A percentile compares a stretch with the other conserved stretches of the same genome.
phyloP scores from a whole-genome alignment of 2,329 filamentous ascomycete species.

The Talaromyces sp. region DNA sequence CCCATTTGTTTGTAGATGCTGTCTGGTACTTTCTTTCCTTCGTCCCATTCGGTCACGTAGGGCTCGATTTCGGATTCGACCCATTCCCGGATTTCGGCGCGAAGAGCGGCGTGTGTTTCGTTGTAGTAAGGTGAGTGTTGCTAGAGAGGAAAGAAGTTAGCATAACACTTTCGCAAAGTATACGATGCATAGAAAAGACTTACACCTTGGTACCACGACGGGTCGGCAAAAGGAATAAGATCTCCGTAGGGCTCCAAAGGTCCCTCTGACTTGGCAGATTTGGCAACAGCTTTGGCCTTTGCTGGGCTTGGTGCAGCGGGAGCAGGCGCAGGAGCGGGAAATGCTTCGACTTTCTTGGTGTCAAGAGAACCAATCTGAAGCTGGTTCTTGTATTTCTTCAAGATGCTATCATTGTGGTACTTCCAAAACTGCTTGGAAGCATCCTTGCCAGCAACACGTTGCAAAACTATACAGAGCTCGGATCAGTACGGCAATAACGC shows the following conservation, averaged over 20 bases:
- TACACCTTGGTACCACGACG: constrained; percentile 91
- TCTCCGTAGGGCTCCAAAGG: constrained; percentile 81
- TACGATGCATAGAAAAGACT: constrained; percentile 38
- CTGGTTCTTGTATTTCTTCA: constrained; percentile 62
- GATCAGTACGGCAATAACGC: background rate
- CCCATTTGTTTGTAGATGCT: constrained; percentile 96
- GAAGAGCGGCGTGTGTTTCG: constrained; percentile 85
- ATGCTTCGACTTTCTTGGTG: constrained; percentile 68
- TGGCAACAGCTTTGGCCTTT: constrained; percentile 55
- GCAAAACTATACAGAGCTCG: constrained; percentile 51
- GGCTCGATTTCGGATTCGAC: constrained; percentile 87
- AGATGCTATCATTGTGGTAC: constrained; percentile 60
- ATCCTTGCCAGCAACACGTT: constrained; percentile 65
- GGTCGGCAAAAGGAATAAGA: constrained; percentile 87
- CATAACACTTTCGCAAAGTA: constrained; percentile 14
- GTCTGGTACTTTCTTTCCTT: constrained; percentile 84
- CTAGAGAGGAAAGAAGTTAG: constrained; percentile 44
- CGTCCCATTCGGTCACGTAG: constrained; percentile 93
- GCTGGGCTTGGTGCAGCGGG: constrained; percentile 53
- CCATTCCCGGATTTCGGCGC: constrained; percentile 89
- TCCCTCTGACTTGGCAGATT: constrained; percentile 59
- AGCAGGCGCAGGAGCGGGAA: constrained; percentile 52
- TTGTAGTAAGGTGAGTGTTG: constrained; percentile 98
- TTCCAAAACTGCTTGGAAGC: constrained; percentile 69
- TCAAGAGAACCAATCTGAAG: constrained; percentile 73